Evolutionary conservation across 2,329 filamentous ascomycete genomes (phyloP).

Genomic region (Microcera coccophila): DNA sequence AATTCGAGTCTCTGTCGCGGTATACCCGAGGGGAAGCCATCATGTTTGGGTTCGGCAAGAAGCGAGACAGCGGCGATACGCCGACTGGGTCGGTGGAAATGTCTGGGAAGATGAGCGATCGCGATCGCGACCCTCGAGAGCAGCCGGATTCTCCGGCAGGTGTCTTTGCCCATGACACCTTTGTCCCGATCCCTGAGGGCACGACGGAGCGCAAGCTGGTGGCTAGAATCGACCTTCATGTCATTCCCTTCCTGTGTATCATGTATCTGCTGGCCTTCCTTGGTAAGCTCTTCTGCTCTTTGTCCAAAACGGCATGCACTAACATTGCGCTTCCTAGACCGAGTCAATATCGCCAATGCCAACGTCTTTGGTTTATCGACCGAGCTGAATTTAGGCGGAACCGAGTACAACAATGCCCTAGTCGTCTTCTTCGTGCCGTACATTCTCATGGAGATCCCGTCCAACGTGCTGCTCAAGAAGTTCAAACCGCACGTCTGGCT

Average conservation of each 20-base stretch:
- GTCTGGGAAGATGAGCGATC: conserved; percentile 6
- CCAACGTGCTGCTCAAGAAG: conserved; percentile 62
- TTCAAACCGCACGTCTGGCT: conserved; percentile 65
- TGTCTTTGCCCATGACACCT: conserved; percentile 18
- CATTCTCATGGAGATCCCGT: conserved; percentile 66
- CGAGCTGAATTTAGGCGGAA: conserved; percentile 57
- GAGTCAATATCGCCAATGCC: conserved; percentile 79
- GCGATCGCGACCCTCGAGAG: conserved; percentile 14
- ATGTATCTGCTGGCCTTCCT: conserved; percentile 69
- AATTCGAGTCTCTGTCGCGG: no score
- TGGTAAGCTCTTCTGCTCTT: conserved; percentile 31
- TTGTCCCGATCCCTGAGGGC: conserved; percentile 44
- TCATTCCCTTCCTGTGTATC: conserved; percentile 69
- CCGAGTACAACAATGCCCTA: conserved; percentile 69
- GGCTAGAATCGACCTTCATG: conserved; percentile 64
- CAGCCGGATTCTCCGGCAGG: no score
- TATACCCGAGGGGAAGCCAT: no score
- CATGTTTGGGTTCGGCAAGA: conserved; percentile 14
- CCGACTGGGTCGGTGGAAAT: conserved; percentile 16
- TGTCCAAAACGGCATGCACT: not conserved
- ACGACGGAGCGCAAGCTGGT: conserved; percentile 63
- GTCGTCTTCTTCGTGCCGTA: conserved; percentile 83
- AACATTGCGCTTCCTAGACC: conserved; percentile 36
- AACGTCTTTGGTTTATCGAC: conserved; percentile 60
- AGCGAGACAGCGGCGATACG: conserved; percentile 17